These are phyloP conservation scores for Funneliformis mosseae DNA, from an alignment of 192 early-diverging fungal genomes.

Conservation along the genomic window DNA sequence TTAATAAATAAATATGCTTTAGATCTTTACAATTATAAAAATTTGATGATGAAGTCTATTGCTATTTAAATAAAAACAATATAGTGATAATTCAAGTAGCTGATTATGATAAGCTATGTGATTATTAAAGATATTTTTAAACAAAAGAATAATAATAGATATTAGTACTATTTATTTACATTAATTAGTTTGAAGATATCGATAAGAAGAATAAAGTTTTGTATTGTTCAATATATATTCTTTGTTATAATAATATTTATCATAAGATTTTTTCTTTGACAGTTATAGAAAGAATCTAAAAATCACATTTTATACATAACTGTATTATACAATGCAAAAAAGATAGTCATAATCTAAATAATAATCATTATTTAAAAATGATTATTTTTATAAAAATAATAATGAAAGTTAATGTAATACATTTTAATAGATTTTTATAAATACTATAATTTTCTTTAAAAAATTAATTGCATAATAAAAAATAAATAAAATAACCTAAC, in stretches of 20 bases:
- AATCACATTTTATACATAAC: background rate
- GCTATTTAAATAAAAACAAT: background rate
- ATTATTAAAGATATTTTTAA: background rate
- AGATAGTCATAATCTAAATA: background rate
- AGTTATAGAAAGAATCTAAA: background rate
- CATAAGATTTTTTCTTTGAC: background rate
- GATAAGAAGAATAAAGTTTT: background rate
- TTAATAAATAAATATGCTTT: too few species aligned
- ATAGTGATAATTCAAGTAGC: background rate
- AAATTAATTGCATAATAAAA: too few species aligned
- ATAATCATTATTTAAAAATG: background rate
- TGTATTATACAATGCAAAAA: background rate
- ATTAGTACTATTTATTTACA: background rate
- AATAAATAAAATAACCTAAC: too few species aligned
- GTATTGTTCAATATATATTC: background rate
- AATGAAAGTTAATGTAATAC: too few species aligned
- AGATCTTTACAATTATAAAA: too few species aligned
- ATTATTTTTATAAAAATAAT: background rate
- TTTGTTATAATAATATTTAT: background rate
- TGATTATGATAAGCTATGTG: background rate
- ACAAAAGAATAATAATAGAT: background rate
- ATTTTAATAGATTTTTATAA: too few species aligned
- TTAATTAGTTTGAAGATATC: too few species aligned
- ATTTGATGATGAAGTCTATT: too few species aligned
- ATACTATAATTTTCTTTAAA: too few species aligned